phyloP scores from a whole-genome alignment of 176 grass and related monocot species.

The Oryza meridionalis region DNA sequence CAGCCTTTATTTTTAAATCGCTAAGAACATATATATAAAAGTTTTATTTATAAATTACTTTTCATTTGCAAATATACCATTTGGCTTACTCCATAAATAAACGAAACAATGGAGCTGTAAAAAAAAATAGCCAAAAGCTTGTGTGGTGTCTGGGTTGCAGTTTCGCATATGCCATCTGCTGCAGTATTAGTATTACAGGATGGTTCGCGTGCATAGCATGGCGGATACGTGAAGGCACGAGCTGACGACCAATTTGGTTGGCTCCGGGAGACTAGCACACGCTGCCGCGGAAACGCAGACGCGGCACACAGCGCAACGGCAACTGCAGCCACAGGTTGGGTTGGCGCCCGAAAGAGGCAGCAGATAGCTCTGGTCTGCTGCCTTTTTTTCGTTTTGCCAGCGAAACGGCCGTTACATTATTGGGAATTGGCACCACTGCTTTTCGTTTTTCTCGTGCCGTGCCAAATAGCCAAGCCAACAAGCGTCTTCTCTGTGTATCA shows the following conservation, averaged over 20 bases:
- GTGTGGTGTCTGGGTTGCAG: neutral
- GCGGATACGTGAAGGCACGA: conserved; percentile 24
- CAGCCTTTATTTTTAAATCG: too few relatives aligned
- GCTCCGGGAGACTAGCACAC: conserved; percentile 13
- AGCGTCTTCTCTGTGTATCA: neutral
- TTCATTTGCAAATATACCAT: too few relatives aligned
- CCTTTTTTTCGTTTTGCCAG: neutral
- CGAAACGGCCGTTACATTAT: conserved; percentile 13
- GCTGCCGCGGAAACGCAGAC: neutral
- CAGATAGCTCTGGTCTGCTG: neutral
- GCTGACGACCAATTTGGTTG: neutral
- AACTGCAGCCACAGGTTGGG: conserved; percentile 13
- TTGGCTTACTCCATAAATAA: too few relatives aligned
- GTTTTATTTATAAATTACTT: too few relatives aligned
- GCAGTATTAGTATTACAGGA: neutral
- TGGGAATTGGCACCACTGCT: neutral
- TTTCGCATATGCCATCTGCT: neutral
- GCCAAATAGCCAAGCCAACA: neutral
- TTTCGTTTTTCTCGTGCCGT: conserved; percentile 33
- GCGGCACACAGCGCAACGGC: neutral
- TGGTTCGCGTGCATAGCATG: neutral
- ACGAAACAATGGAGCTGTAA: too few relatives aligned
- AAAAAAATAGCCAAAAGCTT: neutral
- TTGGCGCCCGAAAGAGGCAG: neutral
- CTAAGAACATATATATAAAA: too few relatives aligned